Evolutionary conservation across 768 basidiomycete genomes (phyloP).

Genomic region (Roridomyces roridus): DNA sequence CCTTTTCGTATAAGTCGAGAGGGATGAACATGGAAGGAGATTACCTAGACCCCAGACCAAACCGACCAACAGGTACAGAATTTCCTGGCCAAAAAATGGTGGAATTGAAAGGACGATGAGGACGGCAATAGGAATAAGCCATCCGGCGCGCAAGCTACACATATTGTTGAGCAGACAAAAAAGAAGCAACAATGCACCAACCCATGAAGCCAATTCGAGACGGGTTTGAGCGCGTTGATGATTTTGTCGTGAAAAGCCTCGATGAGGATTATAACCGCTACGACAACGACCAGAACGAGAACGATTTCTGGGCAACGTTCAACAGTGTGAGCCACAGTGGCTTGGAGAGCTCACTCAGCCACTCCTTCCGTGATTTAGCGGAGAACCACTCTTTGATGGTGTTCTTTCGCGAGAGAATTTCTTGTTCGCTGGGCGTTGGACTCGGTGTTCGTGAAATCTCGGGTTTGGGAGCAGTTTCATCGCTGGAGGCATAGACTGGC

Average conservation of each 20-base stretch:
- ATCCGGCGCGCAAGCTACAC: constrained; percentile 32
- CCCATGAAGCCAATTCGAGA: constrained; percentile 42
- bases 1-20: no score
- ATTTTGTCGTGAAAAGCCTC: constrained; percentile 45
- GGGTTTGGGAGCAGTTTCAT: constrained; percentile 18
- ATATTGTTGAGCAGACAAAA: background rate
- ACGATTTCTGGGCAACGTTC: constrained; percentile 2
- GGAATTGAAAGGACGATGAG: constrained; percentile 52
- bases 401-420: background rate
- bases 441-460: constrained; percentile 23
- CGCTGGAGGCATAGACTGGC: no score
- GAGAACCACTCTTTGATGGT: no score
- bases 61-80: constrained; percentile 48
- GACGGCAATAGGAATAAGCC: constrained; percentile 50
- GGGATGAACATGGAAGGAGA: no score
- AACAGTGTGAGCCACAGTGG: no score
- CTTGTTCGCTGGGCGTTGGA: constrained; percentile 26
- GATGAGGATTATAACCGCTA: constrained; percentile 37
- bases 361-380: background rate
- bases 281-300: constrained; percentile 28
- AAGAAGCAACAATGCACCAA: background rate
- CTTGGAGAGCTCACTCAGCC: background rate
- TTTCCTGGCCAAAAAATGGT: constrained; percentile 54
- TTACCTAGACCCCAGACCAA: constrained; percentile 50
- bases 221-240: constrained; percentile 44